Evolutionary conservation across 176 grass and related monocot genomes (phyloP).

Genomic region (Sorghum bicolor): Sorghum_bicolor_NCBIv3 NC_012871.2:1959501-1960000

Average conservation of each 20-base stretch:
- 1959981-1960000: constrained; percentile 88
- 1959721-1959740: not conserved
- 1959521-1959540: not conserved
- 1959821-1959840: not conserved
- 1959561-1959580: too few species aligned
- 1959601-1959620: too few species aligned
- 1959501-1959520: not conserved
- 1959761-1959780: not conserved
- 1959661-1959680: not conserved
- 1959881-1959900: not conserved
- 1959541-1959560: not conserved
- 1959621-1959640: not conserved
- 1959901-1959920: constrained; percentile 72
- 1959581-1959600: not conserved
- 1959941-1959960: constrained; percentile 88
- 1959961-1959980: constrained; percentile 62
- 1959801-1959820: not conserved
- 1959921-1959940: constrained; percentile 75
- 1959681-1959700: not conserved
- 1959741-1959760: not conserved
- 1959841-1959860: not conserved
- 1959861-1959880: constrained; percentile 6
- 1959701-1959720: not conserved
- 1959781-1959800: not conserved
- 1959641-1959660: not conserved